Conservation (phyloP, 345 rosid species). For the Bruguiera sexangula region DNA sequence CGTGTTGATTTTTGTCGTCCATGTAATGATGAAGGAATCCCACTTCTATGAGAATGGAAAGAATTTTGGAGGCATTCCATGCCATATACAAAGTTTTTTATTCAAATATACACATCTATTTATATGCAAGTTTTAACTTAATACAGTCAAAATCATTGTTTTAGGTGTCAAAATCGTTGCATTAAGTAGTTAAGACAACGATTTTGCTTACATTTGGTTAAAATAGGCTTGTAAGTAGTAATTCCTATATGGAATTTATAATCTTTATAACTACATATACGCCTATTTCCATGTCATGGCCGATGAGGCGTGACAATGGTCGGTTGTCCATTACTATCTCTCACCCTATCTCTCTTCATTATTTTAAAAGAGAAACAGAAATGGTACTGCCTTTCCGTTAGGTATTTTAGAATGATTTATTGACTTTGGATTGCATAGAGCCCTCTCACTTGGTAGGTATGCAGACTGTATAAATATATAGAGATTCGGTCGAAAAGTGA, state of each 20-base stretch:
- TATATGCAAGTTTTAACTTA: not conserved
- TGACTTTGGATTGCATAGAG: not conserved
- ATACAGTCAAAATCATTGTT: too few relatives aligned
- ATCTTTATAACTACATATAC: not conserved
- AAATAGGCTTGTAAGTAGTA: too few relatives aligned
- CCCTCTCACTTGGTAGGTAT: too few relatives aligned
- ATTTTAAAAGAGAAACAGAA: constrained; percentile 16
- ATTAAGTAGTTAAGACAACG: too few relatives aligned
- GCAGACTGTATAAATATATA: too few relatives aligned
- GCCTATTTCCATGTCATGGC: constrained; percentile 32
- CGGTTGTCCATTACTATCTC: constrained; percentile 22
- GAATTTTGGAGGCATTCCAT: constrained; percentile 11
- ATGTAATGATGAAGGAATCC: constrained; percentile 28
- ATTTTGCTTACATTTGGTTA: too few relatives aligned
- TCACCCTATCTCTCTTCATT: constrained; percentile 17
- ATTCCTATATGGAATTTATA: not conserved
- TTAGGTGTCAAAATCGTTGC: not conserved
- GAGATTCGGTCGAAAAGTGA: too few relatives aligned
- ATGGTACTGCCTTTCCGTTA: not conserved
- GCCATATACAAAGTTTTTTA: not conserved
- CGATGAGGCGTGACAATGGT: constrained; percentile 45
- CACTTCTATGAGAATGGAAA: constrained; percentile 13
- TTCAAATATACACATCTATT: not conserved
- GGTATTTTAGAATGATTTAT: not conserved
- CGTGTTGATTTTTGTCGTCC: constrained; percentile 14